Percentiles rank a stretch among this genome's conserved stretches.
phyloP scores from a whole-genome alignment of 2,329 filamentous ascomycete species.

The Penicillium sp. region DNA sequence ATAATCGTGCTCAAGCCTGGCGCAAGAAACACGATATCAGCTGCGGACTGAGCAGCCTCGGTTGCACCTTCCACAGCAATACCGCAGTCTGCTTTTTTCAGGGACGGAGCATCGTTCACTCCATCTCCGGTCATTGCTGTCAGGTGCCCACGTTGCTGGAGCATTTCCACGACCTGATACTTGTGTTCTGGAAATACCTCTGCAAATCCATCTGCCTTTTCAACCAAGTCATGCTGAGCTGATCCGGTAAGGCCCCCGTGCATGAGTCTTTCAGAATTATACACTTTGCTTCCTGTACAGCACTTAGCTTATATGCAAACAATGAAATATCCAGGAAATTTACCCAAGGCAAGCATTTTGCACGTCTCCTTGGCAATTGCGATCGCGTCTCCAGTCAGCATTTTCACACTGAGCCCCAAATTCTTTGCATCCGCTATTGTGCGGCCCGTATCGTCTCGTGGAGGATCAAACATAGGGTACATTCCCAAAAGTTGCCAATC shows the following conservation, averaged over 20 bases:
- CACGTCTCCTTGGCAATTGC: conserved; percentile 80
- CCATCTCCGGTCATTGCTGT: conserved; percentile 76
- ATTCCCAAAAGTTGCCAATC: conserved; percentile 73
- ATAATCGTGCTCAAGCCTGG: conserved; percentile 71
- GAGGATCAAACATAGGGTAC: conserved; percentile 78
- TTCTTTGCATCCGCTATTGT: conserved; percentile 75
- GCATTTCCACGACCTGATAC: conserved; percentile 74
- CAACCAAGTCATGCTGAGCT: conserved; percentile 73
- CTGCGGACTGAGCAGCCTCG: conserved; percentile 71
- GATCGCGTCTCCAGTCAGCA: conserved; percentile 78
- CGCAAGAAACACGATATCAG: conserved; percentile 73
- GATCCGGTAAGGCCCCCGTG: conserved; percentile 72
- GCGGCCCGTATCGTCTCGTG: conserved; percentile 73
- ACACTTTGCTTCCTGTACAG: conserved; percentile 60
- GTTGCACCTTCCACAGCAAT: conserved; percentile 72
- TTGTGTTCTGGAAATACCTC: conserved; percentile 76
- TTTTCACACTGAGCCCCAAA: conserved; percentile 76
- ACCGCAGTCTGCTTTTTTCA: conserved; percentile 74
- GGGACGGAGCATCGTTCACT: conserved; percentile 72
- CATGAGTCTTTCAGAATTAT: conserved; percentile 76
- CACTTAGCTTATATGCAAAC: too few relatives aligned
- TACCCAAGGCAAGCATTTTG: conserved; percentile 77
- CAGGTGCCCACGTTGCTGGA: conserved; percentile 71
- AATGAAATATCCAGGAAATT: too few relatives aligned
- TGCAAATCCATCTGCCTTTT: conserved; percentile 72